Conservation (phyloP, 495 filamentous ascomycete species). For the Xylaria telfairii region DNA sequence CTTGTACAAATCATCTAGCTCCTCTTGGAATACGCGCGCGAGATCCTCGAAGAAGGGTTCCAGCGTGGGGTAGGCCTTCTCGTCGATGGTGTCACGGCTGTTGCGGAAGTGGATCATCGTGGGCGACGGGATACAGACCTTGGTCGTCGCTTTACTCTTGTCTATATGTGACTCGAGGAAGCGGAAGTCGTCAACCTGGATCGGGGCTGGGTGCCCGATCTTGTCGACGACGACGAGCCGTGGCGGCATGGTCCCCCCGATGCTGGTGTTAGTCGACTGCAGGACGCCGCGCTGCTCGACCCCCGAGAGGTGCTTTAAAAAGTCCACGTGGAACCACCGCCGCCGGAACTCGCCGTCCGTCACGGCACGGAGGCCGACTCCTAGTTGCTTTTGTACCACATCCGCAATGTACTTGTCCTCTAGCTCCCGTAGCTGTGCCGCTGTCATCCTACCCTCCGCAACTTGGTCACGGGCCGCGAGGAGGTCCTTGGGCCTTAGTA, state of each 20-base stretch:
- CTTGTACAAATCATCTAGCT: constrained; percentile 65
- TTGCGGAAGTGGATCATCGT: constrained; percentile 74
- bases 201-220: constrained; percentile 52
- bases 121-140: constrained; percentile 68
- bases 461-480: constrained; percentile 51
- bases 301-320: constrained; percentile 50
- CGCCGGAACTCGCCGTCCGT: constrained; percentile 77
- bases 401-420: constrained; percentile 72
- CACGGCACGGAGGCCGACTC: constrained; percentile 66
- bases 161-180: constrained; percentile 60
- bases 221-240: constrained; percentile 53
- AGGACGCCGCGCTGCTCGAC: constrained; percentile 51
- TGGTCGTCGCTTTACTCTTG: constrained; percentile 58
- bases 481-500: constrained; percentile 49
- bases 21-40: constrained; percentile 64
- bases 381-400: constrained; percentile 64
- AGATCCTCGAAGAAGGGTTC: constrained; percentile 68
- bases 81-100: constrained; percentile 61
- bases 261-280: constrained; percentile 49
- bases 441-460: constrained; percentile 51
- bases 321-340: constrained; percentile 56
- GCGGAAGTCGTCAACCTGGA: constrained; percentile 65
- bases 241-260: constrained; percentile 52
- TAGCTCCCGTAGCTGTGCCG: constrained; percentile 50
- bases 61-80: constrained; percentile 62